Percentiles rank a stretch among this genome's conserved stretches.
phyloP scores from a whole-genome alignment of 1,284 basidiomycete genomes.

The Mycena sp. region DNA sequence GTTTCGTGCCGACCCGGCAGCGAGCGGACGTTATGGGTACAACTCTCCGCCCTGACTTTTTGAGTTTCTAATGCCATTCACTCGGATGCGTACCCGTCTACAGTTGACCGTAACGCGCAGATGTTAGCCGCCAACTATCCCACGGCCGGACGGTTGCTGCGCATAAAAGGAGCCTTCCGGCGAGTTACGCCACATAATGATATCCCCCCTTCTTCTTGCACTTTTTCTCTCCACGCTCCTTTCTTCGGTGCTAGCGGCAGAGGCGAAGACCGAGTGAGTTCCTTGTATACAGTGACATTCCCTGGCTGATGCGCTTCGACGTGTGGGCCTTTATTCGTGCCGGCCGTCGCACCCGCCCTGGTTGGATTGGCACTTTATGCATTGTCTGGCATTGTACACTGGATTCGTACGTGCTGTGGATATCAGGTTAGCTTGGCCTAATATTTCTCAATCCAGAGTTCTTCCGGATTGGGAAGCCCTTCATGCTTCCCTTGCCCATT shows the following conservation, averaged over 20 bases:
- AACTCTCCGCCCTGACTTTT: too few species aligned
- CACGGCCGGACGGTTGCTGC: not conserved
- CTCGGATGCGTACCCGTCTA: not conserved
- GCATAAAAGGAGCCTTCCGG: not conserved
- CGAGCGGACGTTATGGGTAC: too few species aligned
- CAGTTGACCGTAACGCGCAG: not conserved
- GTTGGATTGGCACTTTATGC: not conserved
- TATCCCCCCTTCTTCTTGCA: not conserved
- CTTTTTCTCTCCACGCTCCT: not conserved
- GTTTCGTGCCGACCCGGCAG: too few species aligned
- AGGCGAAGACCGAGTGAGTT: not conserved
- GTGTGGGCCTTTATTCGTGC: not conserved
- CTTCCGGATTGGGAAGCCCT: slow-evolving; percentile 10
- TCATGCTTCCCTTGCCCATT: slow-evolving; percentile 11
- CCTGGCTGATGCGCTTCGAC: not conserved
- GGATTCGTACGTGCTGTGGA: not conserved
- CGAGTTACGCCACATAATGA: not conserved
- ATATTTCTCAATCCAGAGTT: not conserved
- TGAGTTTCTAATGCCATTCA: too few species aligned
- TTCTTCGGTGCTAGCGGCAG: not conserved
- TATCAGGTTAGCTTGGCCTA: not conserved
- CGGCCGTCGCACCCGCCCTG: not conserved
- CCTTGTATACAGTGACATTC: not conserved
- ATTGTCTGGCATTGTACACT: not conserved
- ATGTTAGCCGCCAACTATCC: not conserved